phyloP scores from a whole-genome alignment of 108 stramenopile genomes.

The Stephanodiscus triporus region DNA sequence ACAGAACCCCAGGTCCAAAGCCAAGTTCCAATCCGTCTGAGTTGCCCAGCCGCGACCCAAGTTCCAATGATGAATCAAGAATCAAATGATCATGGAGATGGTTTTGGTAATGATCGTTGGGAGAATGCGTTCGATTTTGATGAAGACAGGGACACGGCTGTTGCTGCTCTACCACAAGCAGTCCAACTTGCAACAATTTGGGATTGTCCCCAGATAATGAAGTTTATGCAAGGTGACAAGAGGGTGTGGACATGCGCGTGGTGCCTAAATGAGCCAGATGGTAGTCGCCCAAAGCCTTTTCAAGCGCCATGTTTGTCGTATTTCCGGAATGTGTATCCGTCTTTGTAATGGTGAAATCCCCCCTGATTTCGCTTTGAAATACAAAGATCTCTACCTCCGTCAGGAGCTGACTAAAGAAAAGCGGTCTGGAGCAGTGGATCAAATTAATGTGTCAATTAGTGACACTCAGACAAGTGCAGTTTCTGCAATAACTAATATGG shows the following conservation, averaged over 20 bases:
- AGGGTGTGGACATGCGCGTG: conserved; percentile 4
- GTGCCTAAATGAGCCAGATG: conserved; percentile 6
- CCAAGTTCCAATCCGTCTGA: too few species aligned
- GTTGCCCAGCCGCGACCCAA: too few species aligned
- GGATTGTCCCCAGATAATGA: conserved; percentile 1
- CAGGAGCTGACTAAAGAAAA: background rate
- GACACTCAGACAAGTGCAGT: too few species aligned
- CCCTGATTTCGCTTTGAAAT: background rate
- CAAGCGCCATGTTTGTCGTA: conserved; percentile 1
- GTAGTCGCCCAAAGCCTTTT: conserved; percentile 8
- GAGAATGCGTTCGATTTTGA: too few species aligned
- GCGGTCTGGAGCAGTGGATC: background rate
- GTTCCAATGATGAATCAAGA: background rate
- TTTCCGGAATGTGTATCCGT: conserved; percentile 5
- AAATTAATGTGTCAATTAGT: too few species aligned
- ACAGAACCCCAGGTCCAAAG: background rate
- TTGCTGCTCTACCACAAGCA: too few species aligned
- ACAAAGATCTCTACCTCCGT: conserved; percentile 7
- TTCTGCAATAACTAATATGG: too few species aligned
- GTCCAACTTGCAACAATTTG: background rate
- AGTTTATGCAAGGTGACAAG: conserved; percentile 2
- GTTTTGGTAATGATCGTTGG: too few species aligned
- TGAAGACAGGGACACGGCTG: too few species aligned
- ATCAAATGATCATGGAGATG: too few species aligned
- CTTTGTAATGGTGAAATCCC: background rate